phyloP scores from a whole-genome alignment of 2,329 filamentous ascomycete species.

The Cercospora sp. region DNA sequence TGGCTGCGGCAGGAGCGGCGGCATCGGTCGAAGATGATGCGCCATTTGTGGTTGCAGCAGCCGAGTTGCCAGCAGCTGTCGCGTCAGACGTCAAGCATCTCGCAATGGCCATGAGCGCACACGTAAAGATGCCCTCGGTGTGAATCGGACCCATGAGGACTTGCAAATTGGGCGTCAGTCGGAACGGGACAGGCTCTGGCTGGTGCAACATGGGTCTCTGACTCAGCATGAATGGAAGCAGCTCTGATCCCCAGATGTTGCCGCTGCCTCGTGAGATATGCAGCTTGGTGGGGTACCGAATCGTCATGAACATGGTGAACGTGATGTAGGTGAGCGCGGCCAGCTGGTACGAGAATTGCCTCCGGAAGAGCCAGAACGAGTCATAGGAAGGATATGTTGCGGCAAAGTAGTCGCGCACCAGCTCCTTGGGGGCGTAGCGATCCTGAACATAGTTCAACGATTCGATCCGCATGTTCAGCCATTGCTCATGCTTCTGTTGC shows the following conservation, averaged over 20 bases:
- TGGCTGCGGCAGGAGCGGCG: conserved; percentile 12
- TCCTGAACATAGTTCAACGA: conserved; percentile 94
- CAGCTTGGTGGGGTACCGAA: conserved; percentile 93
- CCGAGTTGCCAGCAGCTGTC: conserved; percentile 28
- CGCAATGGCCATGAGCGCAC: conserved; percentile 92
- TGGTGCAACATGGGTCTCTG: conserved; percentile 90
- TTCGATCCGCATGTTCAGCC: conserved; percentile 59
- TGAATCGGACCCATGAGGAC: conserved; percentile 93
- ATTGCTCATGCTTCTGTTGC: conserved; percentile 62
- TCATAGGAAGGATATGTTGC: conserved; percentile 81
- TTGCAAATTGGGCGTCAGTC: conserved; percentile 93
- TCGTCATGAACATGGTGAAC: conserved; percentile 96
- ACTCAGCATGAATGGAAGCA: conserved; percentile 84
- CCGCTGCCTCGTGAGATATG: conserved; percentile 84
- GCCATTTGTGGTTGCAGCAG: conserved; percentile 35
- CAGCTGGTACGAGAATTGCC: conserved; percentile 94
- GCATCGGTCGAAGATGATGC: conserved; percentile 39
- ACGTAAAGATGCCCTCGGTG: conserved; percentile 94
- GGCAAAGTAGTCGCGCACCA: conserved; percentile 88
- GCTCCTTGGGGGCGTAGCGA: conserved; percentile 80
- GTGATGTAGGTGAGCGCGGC: conserved; percentile 97
- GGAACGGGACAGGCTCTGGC: conserved; percentile 93
- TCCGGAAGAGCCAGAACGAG: conserved; percentile 98
- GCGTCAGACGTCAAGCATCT: conserved; percentile 83
- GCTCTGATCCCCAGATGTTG: conserved; percentile 93